Percentiles rank a stretch among this genome's conserved stretches.
phyloP scores from a whole-genome alignment of 1,139 yeast species.

The Pichia sp. region DNA sequence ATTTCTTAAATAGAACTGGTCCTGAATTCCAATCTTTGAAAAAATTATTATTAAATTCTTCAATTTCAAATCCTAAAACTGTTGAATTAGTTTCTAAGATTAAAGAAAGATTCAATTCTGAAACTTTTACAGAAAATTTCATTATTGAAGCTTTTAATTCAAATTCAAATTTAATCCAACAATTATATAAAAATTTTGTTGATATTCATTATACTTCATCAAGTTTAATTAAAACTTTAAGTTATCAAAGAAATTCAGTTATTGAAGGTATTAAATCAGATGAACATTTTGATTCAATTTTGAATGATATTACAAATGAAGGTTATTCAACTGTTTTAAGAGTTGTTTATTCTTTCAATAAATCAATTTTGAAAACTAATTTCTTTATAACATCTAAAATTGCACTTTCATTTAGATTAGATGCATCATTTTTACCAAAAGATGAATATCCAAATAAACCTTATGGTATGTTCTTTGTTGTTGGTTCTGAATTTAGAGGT shows the following conservation, averaged over 20 bases:
- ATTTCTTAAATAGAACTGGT: slow-evolving; percentile 89
- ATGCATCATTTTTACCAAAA: slow-evolving; percentile 77
- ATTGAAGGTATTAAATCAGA: slow-evolving; percentile 70
- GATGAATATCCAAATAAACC: slow-evolving; percentile 89
- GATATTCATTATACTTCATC: slow-evolving; percentile 78
- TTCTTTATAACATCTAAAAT: slow-evolving; percentile 92
- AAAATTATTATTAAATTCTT: slow-evolving; percentile 40
- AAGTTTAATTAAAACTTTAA: slow-evolving; percentile 60
- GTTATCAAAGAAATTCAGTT: slow-evolving; percentile 79
- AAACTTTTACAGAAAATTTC: slow-evolving; percentile 83
- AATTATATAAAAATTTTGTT: slow-evolving; percentile 87
- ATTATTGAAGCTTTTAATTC: slow-evolving; percentile 70
- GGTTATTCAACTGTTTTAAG: slow-evolving; percentile 73
- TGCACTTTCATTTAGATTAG: slow-evolving; percentile 85
- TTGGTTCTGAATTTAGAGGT: slow-evolving; percentile 95
- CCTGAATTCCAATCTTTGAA: slow-evolving; percentile 74
- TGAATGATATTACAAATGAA: slow-evolving; percentile 71
- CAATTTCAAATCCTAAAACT: slow-evolving; percentile 49
- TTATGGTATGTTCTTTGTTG: slow-evolving; percentile 90
- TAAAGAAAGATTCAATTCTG: slow-evolving; percentile 86
- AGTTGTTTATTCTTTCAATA: slow-evolving; percentile 78
- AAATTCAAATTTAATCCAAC: slow-evolving; percentile 67
- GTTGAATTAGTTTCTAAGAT: slow-evolving; percentile 72
- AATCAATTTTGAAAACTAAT: slow-evolving; percentile 84
- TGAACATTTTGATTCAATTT: slow-evolving; percentile 62